Percentiles rank a stretch among this genome's conserved stretches.
Evolutionary conservation across 805 yeast species (phyloP).

Genomic region (Pichia kluyveri): DNA sequence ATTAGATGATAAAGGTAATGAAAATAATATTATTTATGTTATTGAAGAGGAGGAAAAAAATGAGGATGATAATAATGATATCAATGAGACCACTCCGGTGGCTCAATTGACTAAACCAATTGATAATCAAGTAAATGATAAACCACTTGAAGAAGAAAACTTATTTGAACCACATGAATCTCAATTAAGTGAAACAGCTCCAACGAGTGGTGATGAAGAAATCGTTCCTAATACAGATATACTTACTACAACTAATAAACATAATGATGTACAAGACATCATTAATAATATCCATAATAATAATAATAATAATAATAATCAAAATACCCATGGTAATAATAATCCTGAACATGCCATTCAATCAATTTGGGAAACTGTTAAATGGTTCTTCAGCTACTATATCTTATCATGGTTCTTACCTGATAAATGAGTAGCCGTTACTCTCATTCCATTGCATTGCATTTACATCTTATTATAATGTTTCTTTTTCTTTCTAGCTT

Average conservation of each 20-base stretch:
- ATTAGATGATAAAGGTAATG: conserved; percentile 18
- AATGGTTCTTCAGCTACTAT: conserved; percentile 14
- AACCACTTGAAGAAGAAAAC: neutral
- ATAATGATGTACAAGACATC: too few relatives aligned
- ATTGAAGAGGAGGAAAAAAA: neutral
- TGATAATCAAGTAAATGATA: neutral
- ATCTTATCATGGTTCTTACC: conserved; percentile 11
- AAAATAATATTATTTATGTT: conserved; percentile 17
- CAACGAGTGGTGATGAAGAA: conserved; percentile 5
- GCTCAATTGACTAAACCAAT: neutral
- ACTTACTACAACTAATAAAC: neutral
- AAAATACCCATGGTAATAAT: neutral
- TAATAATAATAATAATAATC: neutral
- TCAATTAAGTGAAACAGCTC: conserved; percentile 1
- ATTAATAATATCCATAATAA: neutral
- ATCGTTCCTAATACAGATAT: neutral
- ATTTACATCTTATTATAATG: too few relatives aligned
- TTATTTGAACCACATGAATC: neutral
- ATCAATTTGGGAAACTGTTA: conserved; percentile 9
- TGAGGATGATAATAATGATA: neutral
- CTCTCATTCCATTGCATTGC: neutral
- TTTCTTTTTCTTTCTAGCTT: too few relatives aligned
- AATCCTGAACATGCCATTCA: neutral
- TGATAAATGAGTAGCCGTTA: neutral
- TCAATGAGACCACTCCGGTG: neutral